Evolutionary conservation across 2,329 filamentous ascomycete species (phyloP).

Genomic region (Fusarium metavorans): DNA sequence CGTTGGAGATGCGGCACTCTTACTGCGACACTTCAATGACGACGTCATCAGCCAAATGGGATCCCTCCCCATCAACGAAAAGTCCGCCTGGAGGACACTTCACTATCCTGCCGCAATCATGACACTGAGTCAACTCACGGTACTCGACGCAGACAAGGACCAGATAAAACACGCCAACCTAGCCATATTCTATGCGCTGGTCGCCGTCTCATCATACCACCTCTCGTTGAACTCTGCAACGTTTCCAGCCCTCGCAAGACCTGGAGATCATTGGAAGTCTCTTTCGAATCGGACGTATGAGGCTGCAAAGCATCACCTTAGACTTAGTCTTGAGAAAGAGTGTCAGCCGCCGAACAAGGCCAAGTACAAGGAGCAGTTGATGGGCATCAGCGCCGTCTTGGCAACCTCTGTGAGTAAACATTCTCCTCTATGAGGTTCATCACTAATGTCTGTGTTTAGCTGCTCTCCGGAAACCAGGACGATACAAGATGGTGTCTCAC

Average conservation of each 20-base stretch:
- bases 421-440: fast-evolving
- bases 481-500: conserved; percentile 37
- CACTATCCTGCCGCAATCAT: conserved; percentile 36
- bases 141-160: conserved; percentile 24
- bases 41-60: conserved; percentile 41
- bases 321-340: conserved; percentile 35
- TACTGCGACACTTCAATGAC: conserved; percentile 38
- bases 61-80: conserved; percentile 38
- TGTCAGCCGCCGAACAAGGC: conserved; percentile 31
- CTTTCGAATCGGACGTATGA: conserved; percentile 29
- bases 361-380: conserved; percentile 39
- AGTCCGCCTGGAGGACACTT: conserved; percentile 36
- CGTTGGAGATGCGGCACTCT: conserved; percentile 25
- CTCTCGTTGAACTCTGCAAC: conserved; percentile 25
- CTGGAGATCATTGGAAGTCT: conserved; percentile 21
- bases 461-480: conserved; percentile 31
- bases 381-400: conserved; percentile 35
- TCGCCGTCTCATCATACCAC: conserved; percentile 36
- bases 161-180: conserved; percentile 36
- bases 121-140: conserved; percentile 36
- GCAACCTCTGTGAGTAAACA: conserved; percentile 28
- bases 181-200: conserved; percentile 31
- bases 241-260: conserved; percentile 8
- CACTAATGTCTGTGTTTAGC: not conserved
- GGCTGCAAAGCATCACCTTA: conserved; percentile 39